These are phyloP conservation scores for Trametes versicolor DNA, from an alignment of 1,284 basidiomycete genomes.

Conservation along the genomic window DNA sequence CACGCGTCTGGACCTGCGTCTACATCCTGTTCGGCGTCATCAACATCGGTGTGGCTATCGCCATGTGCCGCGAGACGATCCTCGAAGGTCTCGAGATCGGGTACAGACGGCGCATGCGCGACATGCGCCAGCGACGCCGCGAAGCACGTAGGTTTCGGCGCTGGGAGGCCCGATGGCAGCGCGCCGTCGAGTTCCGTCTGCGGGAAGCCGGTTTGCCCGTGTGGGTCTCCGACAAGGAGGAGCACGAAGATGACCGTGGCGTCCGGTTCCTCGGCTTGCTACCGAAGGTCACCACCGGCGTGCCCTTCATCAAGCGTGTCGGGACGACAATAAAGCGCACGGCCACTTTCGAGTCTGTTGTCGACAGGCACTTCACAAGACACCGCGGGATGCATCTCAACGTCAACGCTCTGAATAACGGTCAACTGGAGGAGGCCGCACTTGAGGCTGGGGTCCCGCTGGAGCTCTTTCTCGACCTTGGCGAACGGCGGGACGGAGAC, in stretches of 20 bases:
- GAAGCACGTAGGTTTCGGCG: conserved; percentile 49
- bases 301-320: conserved; percentile 25
- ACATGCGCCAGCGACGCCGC: conserved; percentile 51
- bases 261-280: conserved; percentile 38
- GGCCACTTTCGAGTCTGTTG: conserved; percentile 23
- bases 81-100: conserved; percentile 73
- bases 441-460: conserved; percentile 71
- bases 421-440: conserved; percentile 65
- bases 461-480: conserved; percentile 50
- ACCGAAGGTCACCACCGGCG: conserved; percentile 24
- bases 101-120: conserved; percentile 62
- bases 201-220: conserved; percentile 54
- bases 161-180: conserved; percentile 61
- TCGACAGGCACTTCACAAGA: conserved; percentile 37
- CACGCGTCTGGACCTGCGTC: conserved; percentile 65
- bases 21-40: conserved; percentile 71
- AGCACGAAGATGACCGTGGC: conserved; percentile 26
- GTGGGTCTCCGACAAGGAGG: conserved; percentile 57
- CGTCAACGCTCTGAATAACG: conserved; percentile 60
- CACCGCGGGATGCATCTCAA: conserved; percentile 64
- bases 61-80: conserved; percentile 74
- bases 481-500: conserved; percentile 13
- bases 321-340: conserved; percentile 25
- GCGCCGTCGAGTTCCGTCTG: conserved; percentile 67
- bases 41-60: conserved; percentile 71